Conservation (phyloP, 2,329 filamentous ascomycete species). For the Dactylonectria macrodidyma region DNA sequence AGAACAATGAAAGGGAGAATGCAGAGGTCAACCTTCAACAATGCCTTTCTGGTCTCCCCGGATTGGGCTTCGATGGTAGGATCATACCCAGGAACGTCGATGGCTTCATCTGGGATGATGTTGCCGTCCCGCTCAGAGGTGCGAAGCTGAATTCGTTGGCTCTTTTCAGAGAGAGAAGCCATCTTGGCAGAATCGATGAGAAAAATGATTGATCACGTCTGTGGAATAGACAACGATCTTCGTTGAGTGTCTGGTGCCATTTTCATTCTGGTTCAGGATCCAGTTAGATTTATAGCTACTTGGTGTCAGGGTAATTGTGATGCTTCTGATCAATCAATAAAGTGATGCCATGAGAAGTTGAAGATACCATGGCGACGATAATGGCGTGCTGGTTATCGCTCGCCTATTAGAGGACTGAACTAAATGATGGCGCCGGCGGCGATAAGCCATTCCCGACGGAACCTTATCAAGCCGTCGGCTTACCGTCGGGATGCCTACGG, state of each 20-base stretch:
- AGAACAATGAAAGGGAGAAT: slow-evolving; percentile 50
- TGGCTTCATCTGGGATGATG: slow-evolving; percentile 33
- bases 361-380: slow-evolving; percentile 44
- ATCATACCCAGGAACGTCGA: slow-evolving; percentile 46
- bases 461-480: slow-evolving; percentile 41
- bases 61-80: slow-evolving; percentile 27
- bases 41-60: slow-evolving; percentile 38
- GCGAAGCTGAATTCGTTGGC: not conserved
- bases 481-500: slow-evolving; percentile 37
- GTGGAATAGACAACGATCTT: too few relatives aligned
- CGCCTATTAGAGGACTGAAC: slow-evolving; percentile 29
- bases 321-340: not conserved
- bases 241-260: too few relatives aligned
- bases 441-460: slow-evolving; percentile 17
- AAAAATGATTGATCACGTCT: not conserved
- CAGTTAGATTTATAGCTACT: not conserved
- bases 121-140: slow-evolving; percentile 27
- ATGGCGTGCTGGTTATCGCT: slow-evolving; percentile 45
- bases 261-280: too few relatives aligned
- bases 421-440: slow-evolving; percentile 10
- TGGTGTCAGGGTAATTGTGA: too few relatives aligned
- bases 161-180: slow-evolving; percentile 35
- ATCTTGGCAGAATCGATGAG: slow-evolving; percentile 8
- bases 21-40: slow-evolving; percentile 46
- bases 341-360: slow-evolving; percentile 5